Evolutionary conservation across 2,329 filamentous ascomycete genomes (phyloP), one percentile per base, ranked within the genome.

Genomic region (Ophiostoma pallidulum): DNA sequence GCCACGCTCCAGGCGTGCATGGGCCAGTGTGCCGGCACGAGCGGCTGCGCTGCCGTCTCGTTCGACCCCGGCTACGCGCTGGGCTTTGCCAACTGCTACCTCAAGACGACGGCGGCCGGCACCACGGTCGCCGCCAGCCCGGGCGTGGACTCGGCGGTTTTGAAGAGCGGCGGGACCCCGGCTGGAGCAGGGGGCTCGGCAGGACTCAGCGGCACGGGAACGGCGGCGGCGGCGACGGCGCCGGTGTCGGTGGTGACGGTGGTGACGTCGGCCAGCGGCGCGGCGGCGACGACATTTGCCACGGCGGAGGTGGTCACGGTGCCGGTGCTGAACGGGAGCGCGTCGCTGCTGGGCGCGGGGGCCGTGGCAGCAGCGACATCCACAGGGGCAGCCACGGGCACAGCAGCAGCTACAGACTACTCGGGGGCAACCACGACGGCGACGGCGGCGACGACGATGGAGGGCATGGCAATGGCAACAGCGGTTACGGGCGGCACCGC

Each of bases 21-120:
- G 50, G 52, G 44, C 18, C 57, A 58, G 31, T 62, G 60, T 41
- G 51, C 54, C 2, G 36, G 45, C 2, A 60, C 57, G 12, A 36
- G 44, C 1, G 57, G 52, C 20, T 62, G 60, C 42, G 55, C 46
- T 3, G 60, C 55, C 19, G 45, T 62, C 14, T 57, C 56, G 4
- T 62, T 54, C 33, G 59, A 62, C 48, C 40, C 57, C 8, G 54
- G 38, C 41, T 55, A 53, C 48, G 38, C 48, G 6, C 51, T 54
- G 12, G 60, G 60, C 14, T 62, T 60, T 54, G 61, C 60, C 40
- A 62, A 62, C 52, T 62, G 60, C 46, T 62, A 62, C 45, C 45
- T 62, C 40, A 62, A 62, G 49, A 55, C 54, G 2, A 24, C 37
- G 2, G 39, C 33, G 12, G 18, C 45, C 9, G 12, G 35, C 1